Base-by-base conservation (phyloP, 306 rosid species). In the Hylodesmum podocarpum region DNA sequence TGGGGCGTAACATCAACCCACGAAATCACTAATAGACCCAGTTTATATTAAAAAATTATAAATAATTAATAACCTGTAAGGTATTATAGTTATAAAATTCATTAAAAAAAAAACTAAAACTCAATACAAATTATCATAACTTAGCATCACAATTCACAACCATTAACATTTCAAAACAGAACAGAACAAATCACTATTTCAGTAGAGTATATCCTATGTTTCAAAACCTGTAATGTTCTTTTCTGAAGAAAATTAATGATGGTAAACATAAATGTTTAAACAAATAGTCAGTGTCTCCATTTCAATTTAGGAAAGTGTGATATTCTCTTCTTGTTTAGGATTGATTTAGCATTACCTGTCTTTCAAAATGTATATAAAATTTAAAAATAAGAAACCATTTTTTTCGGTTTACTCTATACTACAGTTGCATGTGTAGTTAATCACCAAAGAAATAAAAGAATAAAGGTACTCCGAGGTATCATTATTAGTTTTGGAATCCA, bases 131-230 rank as follows among this genome's bases (percentile, higher is more conserved):
- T n/a, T n/a, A n/a, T n/a, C n/a, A n/a, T n/a, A n/a, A n/a, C n/a
- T n/a, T n/a, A n/a, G n/a, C n/a, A n/a, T n/a, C n/a, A n/a, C n/a
- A n/a, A n/a, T n/a, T n/a, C n/a, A n/a, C n/a, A n/a, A n/a, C n/a
- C n/a, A n/a, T n/a, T n/a, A n/a, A n/a, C n/a, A n/a, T n/a, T n/a
- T n/a, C n/a, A n/a, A n/a, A n/a, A n/a, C n/a, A n/a, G n/a, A n/a
- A n/a, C n/a, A n/a, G n/a, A n/a, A n/a, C n/a, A n/a, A n/a, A n/a
- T n/a, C n/a, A n/a, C n/a, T n/a, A n/a, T n/a, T n/a, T n/a, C n/a
- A n/a, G n/a, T 24, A 63, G 74, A 65, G 24, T 24, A 33, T 62
- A 28, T 63, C 62, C 10, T 68, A n/a, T 76, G 61, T 81, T 33
- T n/a, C 55, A 39, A 68, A 59, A 41, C 36, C 46, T 68, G 65